phyloP scores from a whole-genome alignment of 108 stramenopile species.

The Cyclotella choctawhatcheeana region DNA sequence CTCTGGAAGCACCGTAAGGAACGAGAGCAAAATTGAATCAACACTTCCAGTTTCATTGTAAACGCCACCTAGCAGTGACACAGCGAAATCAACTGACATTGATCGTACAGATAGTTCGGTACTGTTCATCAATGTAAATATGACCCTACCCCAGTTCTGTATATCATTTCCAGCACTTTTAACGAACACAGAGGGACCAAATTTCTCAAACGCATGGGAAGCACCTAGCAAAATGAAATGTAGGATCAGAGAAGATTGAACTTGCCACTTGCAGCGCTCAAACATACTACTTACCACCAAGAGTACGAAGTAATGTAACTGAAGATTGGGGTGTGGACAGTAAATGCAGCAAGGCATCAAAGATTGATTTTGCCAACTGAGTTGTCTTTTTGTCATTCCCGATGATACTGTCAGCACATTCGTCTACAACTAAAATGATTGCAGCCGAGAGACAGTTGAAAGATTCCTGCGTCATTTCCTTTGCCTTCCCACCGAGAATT shows the following conservation, averaged over 20 bases:
- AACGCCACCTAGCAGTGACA: conserved; percentile 75
- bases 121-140: conserved; percentile 83
- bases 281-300: conserved; percentile 63
- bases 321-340: conserved; percentile 84
- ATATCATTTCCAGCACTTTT: conserved; percentile 59
- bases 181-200: conserved; percentile 75
- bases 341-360: conserved; percentile 82
- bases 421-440: conserved; percentile 76
- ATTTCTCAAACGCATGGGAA: conserved; percentile 80
- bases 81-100: conserved; percentile 84
- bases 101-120: conserved; percentile 85
- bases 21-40: conserved; percentile 57
- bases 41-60: conserved; percentile 71
- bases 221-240: conserved; percentile 29
- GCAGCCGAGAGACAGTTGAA: conserved; percentile 89
- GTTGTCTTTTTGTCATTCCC: conserved; percentile 49
- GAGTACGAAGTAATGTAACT: conserved; percentile 79
- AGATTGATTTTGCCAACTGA: conserved; percentile 62
- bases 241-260: too few relatives aligned
- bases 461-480: conserved; percentile 76
- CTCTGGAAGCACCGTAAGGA: conserved; percentile 82
- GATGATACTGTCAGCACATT: conserved; percentile 60
- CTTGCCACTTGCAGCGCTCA: too few relatives aligned
- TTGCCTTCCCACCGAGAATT: conserved; percentile 35
- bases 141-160: conserved; percentile 83